These are phyloP conservation scores for Microstegium vimineum DNA, from an alignment of 176 grass and related monocot species.

Conservation along the genomic window DNA sequence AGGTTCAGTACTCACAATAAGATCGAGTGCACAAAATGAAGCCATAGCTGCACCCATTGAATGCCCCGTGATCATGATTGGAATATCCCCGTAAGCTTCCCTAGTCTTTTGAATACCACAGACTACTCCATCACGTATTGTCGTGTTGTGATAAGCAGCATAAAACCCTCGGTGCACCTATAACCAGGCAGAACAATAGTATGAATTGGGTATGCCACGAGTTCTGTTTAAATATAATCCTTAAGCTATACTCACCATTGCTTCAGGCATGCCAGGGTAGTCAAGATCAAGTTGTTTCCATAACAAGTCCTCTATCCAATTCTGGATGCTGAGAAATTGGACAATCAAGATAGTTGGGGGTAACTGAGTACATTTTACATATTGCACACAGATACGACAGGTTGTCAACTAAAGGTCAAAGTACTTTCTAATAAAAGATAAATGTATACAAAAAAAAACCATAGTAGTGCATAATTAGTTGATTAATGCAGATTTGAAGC, in stretches of 20 bases:
- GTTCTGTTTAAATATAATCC: background rate
- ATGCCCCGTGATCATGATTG: conserved; percentile 76
- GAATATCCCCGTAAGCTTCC: conserved; percentile 62
- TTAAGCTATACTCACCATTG: conserved; percentile 57
- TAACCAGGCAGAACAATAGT: background rate
- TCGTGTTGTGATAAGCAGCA: conserved; percentile 81
- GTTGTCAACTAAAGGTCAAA: background rate
- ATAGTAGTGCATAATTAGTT: background rate
- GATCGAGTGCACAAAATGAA: conserved; percentile 96
- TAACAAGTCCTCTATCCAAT: conserved; percentile 90
- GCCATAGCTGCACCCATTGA: conserved; percentile 95
- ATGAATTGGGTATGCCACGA: background rate
- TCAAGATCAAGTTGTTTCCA: conserved; percentile 95
- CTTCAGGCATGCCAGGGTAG: conserved; percentile 80
- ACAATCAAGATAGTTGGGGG: background rate
- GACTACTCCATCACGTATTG: conserved; percentile 53
- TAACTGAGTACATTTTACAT: conserved; percentile 1
- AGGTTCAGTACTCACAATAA: conserved; percentile 66
- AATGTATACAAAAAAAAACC: background rate
- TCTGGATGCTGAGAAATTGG: conserved; percentile 63
- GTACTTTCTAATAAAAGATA: background rate
- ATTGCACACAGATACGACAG: conserved; percentile 6
- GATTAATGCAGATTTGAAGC: background rate
- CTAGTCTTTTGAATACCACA: conserved; percentile 56
- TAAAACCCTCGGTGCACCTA: conserved; percentile 98